phyloP scores from a whole-genome alignment of 2,329 filamentous ascomycete genomes.

The Ilyonectria robusta region DNA sequence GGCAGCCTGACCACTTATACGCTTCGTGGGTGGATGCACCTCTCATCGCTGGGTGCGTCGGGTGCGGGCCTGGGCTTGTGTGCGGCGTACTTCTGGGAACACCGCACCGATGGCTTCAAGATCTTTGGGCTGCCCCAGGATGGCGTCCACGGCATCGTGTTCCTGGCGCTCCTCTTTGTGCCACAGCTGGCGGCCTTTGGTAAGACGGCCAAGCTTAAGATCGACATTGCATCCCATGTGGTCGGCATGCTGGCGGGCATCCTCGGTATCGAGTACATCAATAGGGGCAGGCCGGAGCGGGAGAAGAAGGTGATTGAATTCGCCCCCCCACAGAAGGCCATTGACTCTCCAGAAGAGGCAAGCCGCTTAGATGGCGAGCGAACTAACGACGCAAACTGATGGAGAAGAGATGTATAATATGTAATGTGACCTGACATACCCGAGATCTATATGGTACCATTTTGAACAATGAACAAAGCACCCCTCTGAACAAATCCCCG shows the following conservation, averaged over 20 bases:
- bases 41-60: conserved; percentile 76
- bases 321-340: not conserved
- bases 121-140: conserved; percentile 71
- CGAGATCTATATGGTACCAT: conserved; percentile 38
- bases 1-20: conserved; percentile 68
- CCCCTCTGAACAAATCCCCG: conserved; percentile 18
- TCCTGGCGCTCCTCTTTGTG: conserved; percentile 66
- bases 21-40: conserved; percentile 59
- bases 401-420: conserved; percentile 37
- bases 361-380: not conserved
- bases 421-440: conserved; percentile 34
- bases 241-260: conserved; percentile 65
- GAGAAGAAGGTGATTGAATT: conserved; percentile 40
- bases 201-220: conserved; percentile 56
- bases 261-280: conserved; percentile 55
- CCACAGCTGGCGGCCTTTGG: conserved; percentile 65
- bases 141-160: conserved; percentile 68
- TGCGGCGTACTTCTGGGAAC: conserved; percentile 73
- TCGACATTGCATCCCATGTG: conserved; percentile 69
- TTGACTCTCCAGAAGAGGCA: conserved; percentile 4
- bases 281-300: conserved; percentile 34
- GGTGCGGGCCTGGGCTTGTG: conserved; percentile 74
- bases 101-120: conserved; percentile 69
- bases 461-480: conserved; percentile 27
- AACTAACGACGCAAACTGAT: conserved; percentile 16